Percentiles rank a stretch among this genome's conserved stretches.
phyloP scores from a whole-genome alignment of 192 early-diverging fungal genomes.

The Paraglomus brasilianum region DNA sequence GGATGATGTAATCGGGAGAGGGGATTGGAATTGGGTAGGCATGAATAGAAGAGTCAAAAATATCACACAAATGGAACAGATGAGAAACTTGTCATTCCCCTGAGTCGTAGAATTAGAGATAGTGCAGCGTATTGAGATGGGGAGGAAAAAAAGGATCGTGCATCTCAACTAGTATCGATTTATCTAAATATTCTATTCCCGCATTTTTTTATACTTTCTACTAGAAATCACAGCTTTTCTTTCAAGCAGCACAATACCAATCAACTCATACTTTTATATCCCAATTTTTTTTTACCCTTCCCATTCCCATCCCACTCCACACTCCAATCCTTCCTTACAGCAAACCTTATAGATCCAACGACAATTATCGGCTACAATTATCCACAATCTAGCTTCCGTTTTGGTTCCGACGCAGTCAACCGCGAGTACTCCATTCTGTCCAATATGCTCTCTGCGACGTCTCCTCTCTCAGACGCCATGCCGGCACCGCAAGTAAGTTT shows the following conservation, averaged over 20 bases:
- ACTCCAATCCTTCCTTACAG: neutral
- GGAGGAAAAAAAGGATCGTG: too few relatives aligned
- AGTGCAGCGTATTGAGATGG: too few relatives aligned
- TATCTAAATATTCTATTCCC: neutral
- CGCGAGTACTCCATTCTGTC: conserved; percentile 88
- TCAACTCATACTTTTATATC: neutral
- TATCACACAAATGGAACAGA: too few relatives aligned
- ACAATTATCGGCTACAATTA: conserved; percentile 29
- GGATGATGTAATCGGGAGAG: too few relatives aligned
- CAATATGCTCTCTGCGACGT: conserved; percentile 79
- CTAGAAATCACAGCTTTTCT: neutral
- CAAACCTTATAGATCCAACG: conserved; percentile 14
- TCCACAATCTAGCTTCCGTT: conserved; percentile 54
- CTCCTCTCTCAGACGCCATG: conserved; percentile 41
- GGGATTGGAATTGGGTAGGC: too few relatives aligned
- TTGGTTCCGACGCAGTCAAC: conserved; percentile 87
- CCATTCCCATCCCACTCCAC: too few relatives aligned
- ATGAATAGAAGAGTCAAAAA: too few relatives aligned
- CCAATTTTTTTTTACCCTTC: neutral
- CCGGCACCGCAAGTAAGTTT: conserved; percentile 29
- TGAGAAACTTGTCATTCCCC: too few relatives aligned
- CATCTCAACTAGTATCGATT: conserved; percentile 3
- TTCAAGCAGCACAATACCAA: neutral
- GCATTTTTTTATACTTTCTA: neutral
- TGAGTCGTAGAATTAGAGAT: too few relatives aligned